These are phyloP conservation scores for Aphanomyces cochlioides DNA, from an alignment of 352 stramenopile genomes.

Conservation along the genomic window DNA sequence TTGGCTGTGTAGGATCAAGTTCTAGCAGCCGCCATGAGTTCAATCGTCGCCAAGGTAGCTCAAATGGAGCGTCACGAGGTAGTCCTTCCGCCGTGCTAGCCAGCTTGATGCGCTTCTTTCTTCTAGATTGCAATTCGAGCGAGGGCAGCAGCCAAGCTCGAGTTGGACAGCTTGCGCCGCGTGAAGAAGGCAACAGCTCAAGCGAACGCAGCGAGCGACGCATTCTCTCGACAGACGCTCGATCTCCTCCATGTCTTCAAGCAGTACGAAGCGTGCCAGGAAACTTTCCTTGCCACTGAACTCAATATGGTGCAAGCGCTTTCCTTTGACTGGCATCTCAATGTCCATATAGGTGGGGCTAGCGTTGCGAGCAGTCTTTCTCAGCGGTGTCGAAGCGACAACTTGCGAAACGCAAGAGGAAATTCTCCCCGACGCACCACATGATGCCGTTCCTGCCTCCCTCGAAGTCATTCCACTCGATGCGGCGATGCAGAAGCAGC, in stretches of 20 bases:
- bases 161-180: neutral
- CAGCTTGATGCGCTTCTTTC: neutral
- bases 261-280: neutral
- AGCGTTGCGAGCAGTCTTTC: too few species aligned
- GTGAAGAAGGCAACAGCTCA: neutral
- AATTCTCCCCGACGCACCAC: too few species aligned
- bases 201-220: neutral
- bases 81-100: neutral
- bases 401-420: neutral
- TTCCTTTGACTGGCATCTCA: neutral
- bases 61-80: neutral
- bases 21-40: neutral
- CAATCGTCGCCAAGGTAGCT: neutral
- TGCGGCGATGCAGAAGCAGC: neutral
- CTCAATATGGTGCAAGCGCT: neutral
- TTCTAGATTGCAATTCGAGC: neutral
- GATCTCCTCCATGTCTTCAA: neutral
- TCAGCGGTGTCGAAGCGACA: neutral
- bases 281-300: neutral
- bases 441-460: too few species aligned
- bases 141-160: slow-evolving; percentile 1
- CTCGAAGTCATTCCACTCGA: neutral
- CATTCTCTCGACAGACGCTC: neutral
- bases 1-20: neutral
- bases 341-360: neutral